Conservation (phyloP, 2,329 filamentous ascomycete species). For the Byssochlamys sp. region DNA sequence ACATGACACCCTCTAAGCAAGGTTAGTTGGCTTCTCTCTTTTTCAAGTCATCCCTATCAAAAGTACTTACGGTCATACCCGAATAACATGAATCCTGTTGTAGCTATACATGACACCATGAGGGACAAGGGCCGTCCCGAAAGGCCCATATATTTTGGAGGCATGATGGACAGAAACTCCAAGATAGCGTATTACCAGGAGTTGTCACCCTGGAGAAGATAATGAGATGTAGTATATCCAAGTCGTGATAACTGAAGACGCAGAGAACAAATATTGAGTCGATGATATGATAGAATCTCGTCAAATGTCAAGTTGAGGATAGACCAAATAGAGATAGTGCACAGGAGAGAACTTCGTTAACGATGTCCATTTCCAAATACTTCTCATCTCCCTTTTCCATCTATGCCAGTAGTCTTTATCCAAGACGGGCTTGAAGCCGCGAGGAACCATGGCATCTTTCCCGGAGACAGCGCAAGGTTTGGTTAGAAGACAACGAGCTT, state of each 20-base stretch:
- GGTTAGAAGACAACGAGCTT: neutral
- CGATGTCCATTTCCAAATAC: neutral
- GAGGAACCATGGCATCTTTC: neutral
- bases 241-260: neutral
- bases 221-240: neutral
- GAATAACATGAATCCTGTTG: conserved; percentile 50
- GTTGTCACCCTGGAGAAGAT: neutral
- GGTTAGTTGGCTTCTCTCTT: neutral
- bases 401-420: neutral
- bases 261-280: neutral
- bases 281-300: neutral
- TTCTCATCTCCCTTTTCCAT: neutral
- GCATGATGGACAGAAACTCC: neutral
- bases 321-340: neutral
- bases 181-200: neutral
- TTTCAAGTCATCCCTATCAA: neutral
- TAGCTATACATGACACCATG: conserved; percentile 27
- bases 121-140: neutral
- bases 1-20: conserved; percentile 14
- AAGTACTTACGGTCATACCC: conserved; percentile 42
- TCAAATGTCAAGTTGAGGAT: neutral
- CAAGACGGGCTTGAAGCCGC: neutral
- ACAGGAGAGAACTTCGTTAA: too few relatives aligned
- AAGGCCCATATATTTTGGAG: neutral
- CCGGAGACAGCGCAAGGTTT: neutral